Conservation (phyloP, 371 early-diverging fungal genomes). For the Mortierella sp. region DNA sequence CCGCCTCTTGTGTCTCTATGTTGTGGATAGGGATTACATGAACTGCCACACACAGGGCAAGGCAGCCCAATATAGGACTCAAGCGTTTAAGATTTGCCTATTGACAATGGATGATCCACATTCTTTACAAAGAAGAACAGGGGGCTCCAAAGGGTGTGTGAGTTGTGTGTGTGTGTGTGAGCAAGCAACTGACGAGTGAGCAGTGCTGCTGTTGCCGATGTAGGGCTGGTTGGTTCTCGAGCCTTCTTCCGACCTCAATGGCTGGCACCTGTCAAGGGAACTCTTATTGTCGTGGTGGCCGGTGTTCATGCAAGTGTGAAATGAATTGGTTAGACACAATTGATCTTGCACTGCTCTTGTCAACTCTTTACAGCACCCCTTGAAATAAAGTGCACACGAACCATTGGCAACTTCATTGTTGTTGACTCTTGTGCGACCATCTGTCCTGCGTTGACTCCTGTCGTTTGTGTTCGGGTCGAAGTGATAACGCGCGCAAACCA, state of each 20-base stretch:
- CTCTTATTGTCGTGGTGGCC: neutral
- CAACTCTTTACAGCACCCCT: slow-evolving; percentile 3
- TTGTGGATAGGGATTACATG: neutral
- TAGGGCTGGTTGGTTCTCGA: neutral
- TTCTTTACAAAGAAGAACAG: too few relatives aligned
- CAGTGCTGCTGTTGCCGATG: too few relatives aligned
- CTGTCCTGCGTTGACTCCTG: neutral
- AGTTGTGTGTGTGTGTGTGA: too few relatives aligned
- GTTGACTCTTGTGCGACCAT: slow-evolving; percentile 18
- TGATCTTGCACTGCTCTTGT: slow-evolving; percentile 23
- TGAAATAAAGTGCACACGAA: slow-evolving; percentile 2
- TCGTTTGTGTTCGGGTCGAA: slow-evolving; percentile 6
- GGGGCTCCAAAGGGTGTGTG: too few relatives aligned
- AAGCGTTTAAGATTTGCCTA: too few relatives aligned
- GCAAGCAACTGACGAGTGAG: too few relatives aligned
- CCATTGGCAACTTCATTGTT: slow-evolving; percentile 8
- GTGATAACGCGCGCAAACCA: slow-evolving; percentile 19
- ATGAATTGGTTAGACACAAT: slow-evolving; percentile 1
- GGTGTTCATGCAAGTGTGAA: neutral
- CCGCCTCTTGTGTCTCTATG: slow-evolving; percentile 2
- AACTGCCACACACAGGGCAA: neutral
- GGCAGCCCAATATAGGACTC: too few relatives aligned
- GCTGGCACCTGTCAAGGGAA: neutral
- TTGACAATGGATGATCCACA: neutral
- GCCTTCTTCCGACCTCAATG: neutral